phyloP scores from a whole-genome alignment of 768 basidiomycete species.

The Amanita polypyramis region DNA sequence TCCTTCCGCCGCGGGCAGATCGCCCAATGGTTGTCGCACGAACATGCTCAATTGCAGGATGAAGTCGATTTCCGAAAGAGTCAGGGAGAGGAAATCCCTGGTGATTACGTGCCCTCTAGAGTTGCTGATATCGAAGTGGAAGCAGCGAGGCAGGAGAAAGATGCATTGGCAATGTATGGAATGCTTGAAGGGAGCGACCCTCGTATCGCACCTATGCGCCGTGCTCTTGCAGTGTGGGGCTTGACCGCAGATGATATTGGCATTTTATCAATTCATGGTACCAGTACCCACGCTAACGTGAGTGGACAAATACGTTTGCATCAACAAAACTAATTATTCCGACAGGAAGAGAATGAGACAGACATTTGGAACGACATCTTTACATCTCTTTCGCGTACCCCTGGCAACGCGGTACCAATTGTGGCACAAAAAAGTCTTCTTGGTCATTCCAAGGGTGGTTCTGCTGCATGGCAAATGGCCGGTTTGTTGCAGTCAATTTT shows the following conservation, averaged over 20 bases:
- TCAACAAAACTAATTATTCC: constrained; percentile 9
- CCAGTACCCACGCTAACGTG: constrained; percentile 77
- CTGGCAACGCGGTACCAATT: constrained; percentile 94
- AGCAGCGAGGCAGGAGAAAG: constrained; percentile 85
- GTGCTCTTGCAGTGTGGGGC: constrained; percentile 96
- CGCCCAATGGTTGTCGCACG: constrained; percentile 87
- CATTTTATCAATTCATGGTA: constrained; percentile 82
- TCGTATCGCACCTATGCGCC: constrained; percentile 81
- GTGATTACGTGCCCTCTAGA: constrained; percentile 66
- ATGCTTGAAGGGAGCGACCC: constrained; percentile 89
- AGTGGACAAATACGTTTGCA: constrained; percentile 13
- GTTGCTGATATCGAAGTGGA: constrained; percentile 84
- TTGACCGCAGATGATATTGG: constrained; percentile 89
- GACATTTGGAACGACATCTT: constrained; percentile 95
- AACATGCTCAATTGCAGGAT: constrained; percentile 73
- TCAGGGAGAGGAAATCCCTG: constrained; percentile 39
- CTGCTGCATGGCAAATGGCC: constrained; percentile 96
- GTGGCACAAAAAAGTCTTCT: constrained; percentile 97
- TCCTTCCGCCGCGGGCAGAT: constrained; percentile 93
- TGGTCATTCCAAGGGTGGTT: constrained; percentile 97
- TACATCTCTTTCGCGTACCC: constrained; percentile 76
- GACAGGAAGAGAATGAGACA: constrained; percentile 92
- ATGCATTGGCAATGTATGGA: constrained; percentile 87
- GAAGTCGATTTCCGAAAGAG: constrained; percentile 58
- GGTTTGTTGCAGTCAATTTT: constrained; percentile 81